phyloP scores from a whole-genome alignment of 495 filamentous ascomycete species.

The Penicillium pancosmium region DNA sequence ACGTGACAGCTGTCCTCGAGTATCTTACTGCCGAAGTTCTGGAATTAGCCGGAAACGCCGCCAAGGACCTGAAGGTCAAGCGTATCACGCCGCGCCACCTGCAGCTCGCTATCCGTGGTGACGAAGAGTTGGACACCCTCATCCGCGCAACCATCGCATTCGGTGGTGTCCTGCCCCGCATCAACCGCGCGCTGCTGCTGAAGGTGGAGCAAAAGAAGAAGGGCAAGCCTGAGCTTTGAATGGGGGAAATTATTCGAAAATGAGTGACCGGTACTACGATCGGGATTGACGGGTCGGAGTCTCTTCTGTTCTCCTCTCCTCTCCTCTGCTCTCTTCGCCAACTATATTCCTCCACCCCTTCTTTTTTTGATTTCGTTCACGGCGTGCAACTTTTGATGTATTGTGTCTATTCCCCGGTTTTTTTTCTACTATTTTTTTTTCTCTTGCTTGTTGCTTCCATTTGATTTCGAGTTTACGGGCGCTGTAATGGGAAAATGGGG shows the following conservation, averaged over 20 bases:
- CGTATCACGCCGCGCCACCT: slow-evolving; percentile 98
- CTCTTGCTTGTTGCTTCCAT: slow-evolving; percentile 23
- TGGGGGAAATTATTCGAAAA: slow-evolving; percentile 11
- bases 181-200: slow-evolving; percentile 94
- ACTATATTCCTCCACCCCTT: slow-evolving; percentile 9
- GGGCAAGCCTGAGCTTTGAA: slow-evolving; percentile 62
- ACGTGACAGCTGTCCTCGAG: slow-evolving; percentile 97
- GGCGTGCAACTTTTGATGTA: slow-evolving; percentile 34
- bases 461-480: slow-evolving; percentile 40
- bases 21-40: slow-evolving; percentile 98
- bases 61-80: slow-evolving; percentile 99
- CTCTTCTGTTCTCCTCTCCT: not conserved
- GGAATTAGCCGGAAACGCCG: slow-evolving; percentile 95
- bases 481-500: slow-evolving; percentile 51
- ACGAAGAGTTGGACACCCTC: slow-evolving; percentile 96
- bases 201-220: slow-evolving; percentile 99
- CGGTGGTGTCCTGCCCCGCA: slow-evolving; percentile 96
- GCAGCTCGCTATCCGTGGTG: slow-evolving; percentile 96
- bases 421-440: slow-evolving; percentile 29
- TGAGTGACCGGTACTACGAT: slow-evolving; percentile 16
- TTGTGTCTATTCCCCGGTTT: slow-evolving; percentile 37
- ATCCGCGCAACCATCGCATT: slow-evolving; percentile 98
- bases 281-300: slow-evolving; percentile 11
- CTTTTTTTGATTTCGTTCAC: slow-evolving; percentile 28
- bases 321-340: not conserved